Conservation (phyloP, 192 early-diverging fungal genomes). For the Phycomyces blakesleeanus region DNA sequence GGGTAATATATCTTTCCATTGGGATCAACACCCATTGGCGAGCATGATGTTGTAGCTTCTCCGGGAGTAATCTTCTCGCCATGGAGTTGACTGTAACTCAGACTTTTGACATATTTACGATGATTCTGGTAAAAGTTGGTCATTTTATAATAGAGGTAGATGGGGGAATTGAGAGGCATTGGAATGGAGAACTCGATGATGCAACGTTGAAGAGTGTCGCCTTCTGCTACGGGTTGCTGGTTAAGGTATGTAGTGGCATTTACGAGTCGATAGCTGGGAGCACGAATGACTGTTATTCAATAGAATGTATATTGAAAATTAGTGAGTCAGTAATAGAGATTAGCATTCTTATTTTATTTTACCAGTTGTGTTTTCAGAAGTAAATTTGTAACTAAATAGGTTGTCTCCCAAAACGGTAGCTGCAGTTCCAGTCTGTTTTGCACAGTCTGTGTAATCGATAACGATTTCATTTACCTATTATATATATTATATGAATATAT, state of each 20-base stretch:
- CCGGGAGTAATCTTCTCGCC: slow-evolving; percentile 50
- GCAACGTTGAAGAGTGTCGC: slow-evolving; percentile 47
- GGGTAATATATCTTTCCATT: slow-evolving; percentile 66
- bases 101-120: slow-evolving; percentile 89
- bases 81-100: slow-evolving; percentile 77
- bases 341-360: background rate
- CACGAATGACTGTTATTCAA: slow-evolving; percentile 14
- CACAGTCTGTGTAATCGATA: slow-evolving; percentile 94
- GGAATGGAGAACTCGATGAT: slow-evolving; percentile 70
- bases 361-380: slow-evolving; percentile 36
- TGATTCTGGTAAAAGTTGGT: slow-evolving; percentile 99
- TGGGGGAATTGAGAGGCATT: slow-evolving; percentile 62
- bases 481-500: too few species aligned
- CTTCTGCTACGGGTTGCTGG: background rate
- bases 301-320: too few species aligned
- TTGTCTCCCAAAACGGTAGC: background rate
- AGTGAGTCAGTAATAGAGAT: background rate
- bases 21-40: slow-evolving; percentile 47
- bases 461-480: slow-evolving; percentile 75
- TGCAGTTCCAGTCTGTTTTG: slow-evolving; percentile 12
- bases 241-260: slow-evolving; percentile 20
- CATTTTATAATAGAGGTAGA: slow-evolving; percentile 93
- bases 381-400: slow-evolving; percentile 32
- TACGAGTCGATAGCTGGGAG: slow-evolving; percentile 13
- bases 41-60: slow-evolving; percentile 50